These are phyloP conservation scores for Penicillium herquei DNA, from an alignment of 495 filamentous ascomycete genomes.

Conservation along the genomic window DNA sequence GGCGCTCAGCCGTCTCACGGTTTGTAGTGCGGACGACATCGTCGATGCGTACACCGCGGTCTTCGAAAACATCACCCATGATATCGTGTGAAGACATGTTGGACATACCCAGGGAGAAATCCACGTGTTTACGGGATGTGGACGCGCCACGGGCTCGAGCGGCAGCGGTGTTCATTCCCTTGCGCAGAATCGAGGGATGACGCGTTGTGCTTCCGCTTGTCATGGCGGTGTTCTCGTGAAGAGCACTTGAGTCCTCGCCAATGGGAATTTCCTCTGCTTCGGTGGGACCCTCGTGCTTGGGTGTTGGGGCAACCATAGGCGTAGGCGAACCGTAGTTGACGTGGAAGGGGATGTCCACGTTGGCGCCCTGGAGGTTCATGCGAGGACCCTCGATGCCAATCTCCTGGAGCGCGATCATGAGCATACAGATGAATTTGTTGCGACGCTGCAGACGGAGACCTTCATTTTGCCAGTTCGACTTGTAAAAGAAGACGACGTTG, in stretches of 20 bases:
- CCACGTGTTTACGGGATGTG: slow-evolving; percentile 60
- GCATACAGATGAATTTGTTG: slow-evolving; percentile 92
- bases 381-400: slow-evolving; percentile 86
- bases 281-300: slow-evolving; percentile 9
- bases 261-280: slow-evolving; percentile 20
- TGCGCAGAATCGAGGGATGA: slow-evolving; percentile 56
- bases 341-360: slow-evolving; percentile 59
- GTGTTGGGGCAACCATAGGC: slow-evolving; percentile 18
- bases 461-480: slow-evolving; percentile 93
- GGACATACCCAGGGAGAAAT: slow-evolving; percentile 73
- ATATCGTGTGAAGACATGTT: slow-evolving; percentile 58
- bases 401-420: slow-evolving; percentile 84
- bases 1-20: slow-evolving; percentile 41
- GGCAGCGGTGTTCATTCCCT: slow-evolving; percentile 37
- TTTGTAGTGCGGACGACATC: slow-evolving; percentile 39
- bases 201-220: slow-evolving; percentile 26
- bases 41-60: slow-evolving; percentile 39
- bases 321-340: slow-evolving; percentile 42
- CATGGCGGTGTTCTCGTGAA: slow-evolving; percentile 29
- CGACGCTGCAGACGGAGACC: slow-evolving; percentile 82
- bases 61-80: slow-evolving; percentile 68
- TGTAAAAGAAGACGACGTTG: slow-evolving; percentile 98
- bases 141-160: slow-evolving; percentile 56
- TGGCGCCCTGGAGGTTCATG: slow-evolving; percentile 68
- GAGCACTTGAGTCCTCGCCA: slow-evolving; percentile 11